Percentiles rank a stretch among this genome's conserved stretches.
phyloP scores from a whole-genome alignment of 371 early-diverging fungal species.

The Rhizopus stolonifer region DNA sequence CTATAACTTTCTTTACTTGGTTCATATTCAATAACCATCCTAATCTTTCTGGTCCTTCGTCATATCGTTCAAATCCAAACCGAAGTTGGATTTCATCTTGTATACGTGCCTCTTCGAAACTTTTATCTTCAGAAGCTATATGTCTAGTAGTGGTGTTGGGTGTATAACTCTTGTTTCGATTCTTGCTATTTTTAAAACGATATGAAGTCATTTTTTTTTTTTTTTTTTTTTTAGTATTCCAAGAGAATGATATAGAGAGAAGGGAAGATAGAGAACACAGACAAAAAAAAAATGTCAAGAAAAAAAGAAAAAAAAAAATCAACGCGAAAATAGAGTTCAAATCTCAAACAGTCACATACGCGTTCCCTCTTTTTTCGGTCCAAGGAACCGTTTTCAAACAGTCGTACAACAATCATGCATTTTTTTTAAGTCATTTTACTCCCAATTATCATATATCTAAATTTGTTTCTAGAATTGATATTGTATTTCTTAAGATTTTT shows the following conservation, averaged over 20 bases:
- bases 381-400: too few species aligned
- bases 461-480: too few species aligned
- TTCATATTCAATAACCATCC: constrained; percentile 98
- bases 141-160: constrained; percentile 22
- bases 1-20: constrained; percentile 50
- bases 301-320: too few species aligned
- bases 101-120: constrained; percentile 37
- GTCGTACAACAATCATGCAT: too few species aligned
- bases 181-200: not conserved
- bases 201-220: constrained; percentile 6
- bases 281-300: too few species aligned
- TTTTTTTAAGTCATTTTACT: too few species aligned
- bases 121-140: constrained; percentile 39
- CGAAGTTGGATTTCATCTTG: constrained; percentile 70
- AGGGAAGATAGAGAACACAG: not conserved
- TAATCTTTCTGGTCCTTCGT: constrained; percentile 76
- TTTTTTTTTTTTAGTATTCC: constrained; percentile 8
- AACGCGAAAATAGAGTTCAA: not conserved
- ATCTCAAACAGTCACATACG: not conserved
- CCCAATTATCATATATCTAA: too few species aligned
- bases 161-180: too few species aligned
- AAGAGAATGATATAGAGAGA: constrained; percentile 16
- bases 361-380: not conserved
- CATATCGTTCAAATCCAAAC: constrained; percentile 80
- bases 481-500: too few species aligned